A percentile compares a stretch with the other conserved stretches of the same genome.
Conservation (phyloP, 257 asterid genomes). For the Haberlea rhodopensis region DNA sequence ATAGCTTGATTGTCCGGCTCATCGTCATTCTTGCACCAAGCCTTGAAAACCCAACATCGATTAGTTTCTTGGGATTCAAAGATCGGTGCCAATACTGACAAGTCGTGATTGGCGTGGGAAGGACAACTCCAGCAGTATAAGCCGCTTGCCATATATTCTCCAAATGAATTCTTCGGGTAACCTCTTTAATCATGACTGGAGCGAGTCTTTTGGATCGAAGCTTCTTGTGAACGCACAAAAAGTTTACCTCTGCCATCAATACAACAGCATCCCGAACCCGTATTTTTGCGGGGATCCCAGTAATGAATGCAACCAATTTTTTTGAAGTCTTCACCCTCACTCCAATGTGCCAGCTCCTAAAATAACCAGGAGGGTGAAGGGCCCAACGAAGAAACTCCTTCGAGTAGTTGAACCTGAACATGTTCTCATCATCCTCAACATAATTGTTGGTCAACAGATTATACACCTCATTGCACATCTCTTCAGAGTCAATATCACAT, state of each 20-base stretch:
- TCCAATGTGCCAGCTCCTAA: constrained; percentile 79
- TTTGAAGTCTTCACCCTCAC: constrained; percentile 75
- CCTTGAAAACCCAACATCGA: constrained; percentile 87
- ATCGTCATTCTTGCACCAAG: constrained; percentile 89
- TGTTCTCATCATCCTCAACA: constrained; percentile 81
- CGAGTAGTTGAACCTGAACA: constrained; percentile 85
- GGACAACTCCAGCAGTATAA: constrained; percentile 85
- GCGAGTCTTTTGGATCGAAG: constrained; percentile 90
- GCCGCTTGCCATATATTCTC: constrained; percentile 96
- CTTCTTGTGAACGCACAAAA: constrained; percentile 82
- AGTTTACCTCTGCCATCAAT: constrained; percentile 78
- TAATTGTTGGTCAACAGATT: constrained; percentile 62
- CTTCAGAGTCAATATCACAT: constrained; percentile 74
- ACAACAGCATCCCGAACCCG: constrained; percentile 67
- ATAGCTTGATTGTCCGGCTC: constrained; percentile 78
- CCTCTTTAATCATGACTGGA: constrained; percentile 87
- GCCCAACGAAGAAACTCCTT: constrained; percentile 95
- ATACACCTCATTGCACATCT: constrained; percentile 69
- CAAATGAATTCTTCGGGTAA: constrained; percentile 75
- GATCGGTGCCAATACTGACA: constrained; percentile 93
- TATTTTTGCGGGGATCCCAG: constrained; percentile 81
- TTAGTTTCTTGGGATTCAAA: constrained; percentile 78
- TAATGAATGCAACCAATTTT: constrained; percentile 80
- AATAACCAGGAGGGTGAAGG: constrained; percentile 71
- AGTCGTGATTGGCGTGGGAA: constrained; percentile 75